Percentiles rank a stretch among this genome's conserved stretches.
phyloP scores from a whole-genome alignment of 805 yeast genomes.

The Yamadazyma nakazawae region DNA sequence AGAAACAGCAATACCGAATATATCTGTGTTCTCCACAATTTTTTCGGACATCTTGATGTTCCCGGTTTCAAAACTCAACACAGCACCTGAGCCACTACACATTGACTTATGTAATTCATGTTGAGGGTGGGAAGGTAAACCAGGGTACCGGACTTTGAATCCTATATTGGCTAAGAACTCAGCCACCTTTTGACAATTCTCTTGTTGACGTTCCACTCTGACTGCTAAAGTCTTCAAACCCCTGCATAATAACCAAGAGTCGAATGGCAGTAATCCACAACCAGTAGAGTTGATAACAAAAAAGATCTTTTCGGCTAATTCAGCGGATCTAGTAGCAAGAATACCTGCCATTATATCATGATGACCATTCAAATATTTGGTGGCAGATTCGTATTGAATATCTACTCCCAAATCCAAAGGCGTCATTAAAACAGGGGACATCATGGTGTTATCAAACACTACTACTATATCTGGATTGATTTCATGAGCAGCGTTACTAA shows the following conservation, averaged over 20 bases:
- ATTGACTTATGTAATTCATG: constrained; percentile 72
- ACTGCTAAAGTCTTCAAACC: constrained; percentile 87
- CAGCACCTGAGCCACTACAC: constrained; percentile 87
- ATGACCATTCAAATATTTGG: constrained; percentile 90
- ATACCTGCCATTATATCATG: constrained; percentile 97
- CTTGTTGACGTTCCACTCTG: constrained; percentile 84
- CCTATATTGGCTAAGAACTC: constrained; percentile 66
- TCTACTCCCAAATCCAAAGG: constrained; percentile 88
- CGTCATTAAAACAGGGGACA: constrained; percentile 83
- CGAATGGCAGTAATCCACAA: constrained; percentile 88
- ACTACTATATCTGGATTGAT: constrained; percentile 65
- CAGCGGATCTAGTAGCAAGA: constrained; percentile 62
- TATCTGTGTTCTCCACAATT: constrained; percentile 69
- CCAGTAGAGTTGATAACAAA: constrained; percentile 88
- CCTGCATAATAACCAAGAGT: constrained; percentile 82
- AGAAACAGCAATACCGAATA: constrained; percentile 87
- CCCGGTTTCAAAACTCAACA: constrained; percentile 85
- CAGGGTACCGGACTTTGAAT: constrained; percentile 81
- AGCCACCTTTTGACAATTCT: constrained; percentile 73
- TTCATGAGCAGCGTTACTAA: constrained; percentile 63
- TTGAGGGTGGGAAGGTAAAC: constrained; percentile 77
- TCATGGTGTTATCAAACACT: constrained; percentile 95
- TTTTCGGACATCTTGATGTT: constrained; percentile 59
- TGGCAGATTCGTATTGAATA: constrained; percentile 90
- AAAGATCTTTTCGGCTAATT: constrained; percentile 65